Base-by-base conservation (phyloP, 1,284 basidiomycete species). In the Naganishia liquefaciens region DNA sequence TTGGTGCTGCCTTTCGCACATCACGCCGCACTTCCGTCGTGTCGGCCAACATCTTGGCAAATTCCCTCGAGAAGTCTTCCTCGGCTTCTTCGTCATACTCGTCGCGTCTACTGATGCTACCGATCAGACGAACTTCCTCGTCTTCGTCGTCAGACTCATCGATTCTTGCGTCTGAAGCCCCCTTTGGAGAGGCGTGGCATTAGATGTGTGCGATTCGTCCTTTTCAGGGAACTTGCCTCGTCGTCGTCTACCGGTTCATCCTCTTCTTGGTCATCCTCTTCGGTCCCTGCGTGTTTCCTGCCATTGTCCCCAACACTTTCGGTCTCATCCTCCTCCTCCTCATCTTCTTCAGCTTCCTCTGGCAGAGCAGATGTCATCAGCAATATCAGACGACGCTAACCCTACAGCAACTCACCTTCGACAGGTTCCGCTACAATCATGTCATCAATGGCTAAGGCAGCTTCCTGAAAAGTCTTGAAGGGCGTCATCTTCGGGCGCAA, bases 31-130 rank as follows among this genome's bases (percentile, higher is more conserved):
- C 87, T 11, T 87, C 83, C 46, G 90, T 89, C 7, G 85, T 89
- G 71, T 95, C 92, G 0, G 89, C 90, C 53, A 96, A 87, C 82
- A 99, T 88, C 80, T 91, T 95, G 1, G 95, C 93, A 28, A 99
- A 85, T 76, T 99, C 96, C 75, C 93, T 91, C 11, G 87, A 91
- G 73, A 99, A 98, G 50, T 95, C 95, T 6, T 88, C 89, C 54
- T 95, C 90, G 33, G 91, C 93, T 72, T 95, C 91, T 70, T 90
- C 87, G 44, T 80, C 79, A 40, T 76, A 71, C 66, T 81, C 79
- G 65, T 81, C 77, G 23, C 74, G 73, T 46, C 74, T 76, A 11
- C 57, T 66, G 46, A 54, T 47, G 2, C 33, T 62, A 5, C 68
- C 71, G 13, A 71, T 68, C 43, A 66, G 64, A 19, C 66, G 50